Percentiles rank a stretch among this genome's conserved stretches.
These are phyloP conservation scores for Coemansia sp. DNA, from an alignment of 192 early-diverging fungal species.

Conservation along the genomic window DNA sequence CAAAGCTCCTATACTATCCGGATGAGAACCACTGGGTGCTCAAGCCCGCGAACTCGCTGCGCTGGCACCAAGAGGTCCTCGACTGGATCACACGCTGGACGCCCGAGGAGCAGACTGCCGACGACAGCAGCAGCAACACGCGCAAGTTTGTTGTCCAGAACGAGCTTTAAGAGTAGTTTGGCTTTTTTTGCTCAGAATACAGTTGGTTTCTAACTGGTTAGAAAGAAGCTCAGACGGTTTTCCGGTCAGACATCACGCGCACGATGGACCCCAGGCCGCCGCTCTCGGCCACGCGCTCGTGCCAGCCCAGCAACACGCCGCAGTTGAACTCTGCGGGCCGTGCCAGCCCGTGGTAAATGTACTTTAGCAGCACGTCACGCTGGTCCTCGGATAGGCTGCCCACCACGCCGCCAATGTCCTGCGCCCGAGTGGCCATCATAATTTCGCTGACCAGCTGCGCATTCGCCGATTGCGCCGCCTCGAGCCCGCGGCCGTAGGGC, in stretches of 20 bases:
- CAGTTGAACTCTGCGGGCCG: slow-evolving; percentile 80
- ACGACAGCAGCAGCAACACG: no score
- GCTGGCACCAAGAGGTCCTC: slow-evolving; percentile 68
- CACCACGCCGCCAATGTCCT: slow-evolving; percentile 65
- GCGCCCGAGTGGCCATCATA: slow-evolving; percentile 62
- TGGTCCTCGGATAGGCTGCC: slow-evolving; percentile 58
- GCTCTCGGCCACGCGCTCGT: slow-evolving; percentile 91
- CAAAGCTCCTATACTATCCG: slow-evolving; percentile 70
- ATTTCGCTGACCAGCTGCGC: slow-evolving; percentile 80
- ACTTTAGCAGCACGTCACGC: slow-evolving; percentile 83
- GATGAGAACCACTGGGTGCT: slow-evolving; percentile 73
- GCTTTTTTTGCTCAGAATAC: no score
- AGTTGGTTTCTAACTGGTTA: no score
- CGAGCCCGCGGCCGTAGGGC: slow-evolving; percentile 64
- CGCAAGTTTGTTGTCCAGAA: not conserved
- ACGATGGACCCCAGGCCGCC: slow-evolving; percentile 87
- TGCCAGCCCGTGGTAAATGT: slow-evolving; percentile 87
- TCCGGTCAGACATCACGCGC: slow-evolving; percentile 86
- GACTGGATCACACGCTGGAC: slow-evolving; percentile 54
- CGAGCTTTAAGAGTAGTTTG: slow-evolving; percentile 42
- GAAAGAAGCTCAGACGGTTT: slow-evolving; percentile 54
- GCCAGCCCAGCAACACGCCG: slow-evolving; percentile 82
- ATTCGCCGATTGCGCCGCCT: slow-evolving; percentile 66
- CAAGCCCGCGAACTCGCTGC: slow-evolving; percentile 67
- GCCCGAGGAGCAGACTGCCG: no score